Conservation (phyloP, 163 green algal genomes). For the Scenedesmus sp. region DNA sequence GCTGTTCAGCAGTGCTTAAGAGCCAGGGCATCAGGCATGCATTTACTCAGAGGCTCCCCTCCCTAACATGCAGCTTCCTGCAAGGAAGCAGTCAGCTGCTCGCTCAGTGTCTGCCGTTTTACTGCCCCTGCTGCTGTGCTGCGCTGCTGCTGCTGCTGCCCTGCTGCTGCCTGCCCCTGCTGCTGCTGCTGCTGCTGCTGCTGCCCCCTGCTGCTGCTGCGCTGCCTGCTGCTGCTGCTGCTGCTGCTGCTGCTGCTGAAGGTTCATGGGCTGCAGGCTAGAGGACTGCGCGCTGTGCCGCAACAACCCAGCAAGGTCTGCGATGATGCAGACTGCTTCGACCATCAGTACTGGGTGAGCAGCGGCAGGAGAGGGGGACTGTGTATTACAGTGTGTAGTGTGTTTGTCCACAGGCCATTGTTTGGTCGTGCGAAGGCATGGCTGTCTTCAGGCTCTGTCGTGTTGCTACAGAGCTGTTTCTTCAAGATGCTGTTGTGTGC, state of each 20-base stretch:
- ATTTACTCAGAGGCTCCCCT: not conserved
- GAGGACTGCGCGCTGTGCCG: slow-evolving; percentile 55
- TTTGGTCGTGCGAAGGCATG: too few relatives aligned
- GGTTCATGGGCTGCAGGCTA: slow-evolving; percentile 36
- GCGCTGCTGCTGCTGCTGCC: slow-evolving; percentile 7
- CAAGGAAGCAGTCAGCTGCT: not conserved
- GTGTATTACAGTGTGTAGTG: too few relatives aligned
- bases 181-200: slow-evolving; percentile 19
- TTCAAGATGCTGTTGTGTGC: too few relatives aligned
- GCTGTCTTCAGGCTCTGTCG: too few relatives aligned
- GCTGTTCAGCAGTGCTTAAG: too few relatives aligned
- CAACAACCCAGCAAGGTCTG: slow-evolving; percentile 59
- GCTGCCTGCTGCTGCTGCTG: not conserved
- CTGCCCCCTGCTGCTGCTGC: too few relatives aligned
- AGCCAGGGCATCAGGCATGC: not conserved
- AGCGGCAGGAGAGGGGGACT: not conserved
- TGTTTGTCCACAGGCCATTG: too few relatives aligned
- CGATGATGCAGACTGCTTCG: slow-evolving; percentile 32
- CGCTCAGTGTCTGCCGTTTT: not conserved
- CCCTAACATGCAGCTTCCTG: not conserved
- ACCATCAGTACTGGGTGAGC: slow-evolving; percentile 57
- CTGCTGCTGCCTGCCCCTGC: not conserved
- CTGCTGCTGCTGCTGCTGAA: slow-evolving; percentile 22
- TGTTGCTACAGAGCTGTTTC: too few relatives aligned
- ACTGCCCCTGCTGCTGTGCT: not conserved